A percentile compares a stretch with the other conserved stretches of the same genome.
Evolutionary conservation across 805 yeast genomes (phyloP).

Genomic region (Saccharomycodes ludwigii): DNA sequence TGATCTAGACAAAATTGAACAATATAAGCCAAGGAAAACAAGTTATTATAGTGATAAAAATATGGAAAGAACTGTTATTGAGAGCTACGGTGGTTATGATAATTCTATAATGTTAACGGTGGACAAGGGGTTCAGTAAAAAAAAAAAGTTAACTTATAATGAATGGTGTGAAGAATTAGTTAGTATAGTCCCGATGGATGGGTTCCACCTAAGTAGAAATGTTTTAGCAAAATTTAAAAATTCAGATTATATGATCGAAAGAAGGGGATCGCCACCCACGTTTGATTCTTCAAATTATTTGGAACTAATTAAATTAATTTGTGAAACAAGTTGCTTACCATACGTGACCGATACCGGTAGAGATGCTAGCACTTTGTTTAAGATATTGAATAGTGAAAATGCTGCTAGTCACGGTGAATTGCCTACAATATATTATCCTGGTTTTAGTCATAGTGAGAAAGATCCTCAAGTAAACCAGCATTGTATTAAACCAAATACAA

Average conservation of each 20-base stretch:
- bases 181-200: constrained; percentile 56
- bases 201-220: constrained; percentile 51
- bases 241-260: constrained; percentile 40
- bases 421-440: constrained; percentile 41
- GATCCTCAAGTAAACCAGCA: constrained; percentile 58
- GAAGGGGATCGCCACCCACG: constrained; percentile 81
- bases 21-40: too few species aligned
- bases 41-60: too few species aligned
- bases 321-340: neutral
- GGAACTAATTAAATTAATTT: constrained; percentile 11
- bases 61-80: too few species aligned
- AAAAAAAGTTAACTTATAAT: neutral
- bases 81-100: constrained; percentile 10
- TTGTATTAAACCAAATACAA: constrained; percentile 30
- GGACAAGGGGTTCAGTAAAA: neutral
- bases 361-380: neutral
- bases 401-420: constrained; percentile 7
- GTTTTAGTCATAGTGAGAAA: constrained; percentile 60
- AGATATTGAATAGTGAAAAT: constrained; percentile 6
- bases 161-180: constrained; percentile 12
- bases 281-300: constrained; percentile 47
- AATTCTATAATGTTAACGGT: constrained; percentile 9
- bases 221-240: constrained; percentile 39
- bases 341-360: neutral
- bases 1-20: too few species aligned